Conservation (phyloP, 495 filamentous ascomycete species). For the Evansstolkia leycettana region DNA sequence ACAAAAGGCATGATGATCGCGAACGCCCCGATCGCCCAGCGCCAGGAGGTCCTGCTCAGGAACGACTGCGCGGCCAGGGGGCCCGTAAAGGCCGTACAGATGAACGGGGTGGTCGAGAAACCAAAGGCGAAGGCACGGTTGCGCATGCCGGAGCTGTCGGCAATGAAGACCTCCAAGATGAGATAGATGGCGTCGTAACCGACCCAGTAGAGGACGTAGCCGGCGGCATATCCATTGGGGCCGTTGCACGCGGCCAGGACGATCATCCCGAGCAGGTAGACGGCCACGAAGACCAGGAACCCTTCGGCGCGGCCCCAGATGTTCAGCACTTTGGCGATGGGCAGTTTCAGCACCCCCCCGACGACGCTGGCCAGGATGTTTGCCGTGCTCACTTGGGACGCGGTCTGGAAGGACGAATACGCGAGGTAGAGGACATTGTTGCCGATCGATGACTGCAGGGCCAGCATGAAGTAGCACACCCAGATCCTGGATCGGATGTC, state of each 20-base stretch:
- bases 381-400: conserved; percentile 23
- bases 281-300: conserved; percentile 29
- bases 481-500: not conserved
- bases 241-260: conserved; percentile 37
- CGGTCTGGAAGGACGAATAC: conserved; percentile 18
- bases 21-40: conserved; percentile 54
- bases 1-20: conserved; percentile 45
- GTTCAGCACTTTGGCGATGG: conserved; percentile 56
- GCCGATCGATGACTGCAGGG: conserved; percentile 24
- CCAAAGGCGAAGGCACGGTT: conserved; percentile 53
- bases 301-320: conserved; percentile 48
- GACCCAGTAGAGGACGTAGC: conserved; percentile 43
- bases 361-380: conserved; percentile 36
- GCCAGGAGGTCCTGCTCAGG: conserved; percentile 40
- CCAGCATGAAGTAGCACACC: conserved; percentile 30
- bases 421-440: conserved; percentile 17
- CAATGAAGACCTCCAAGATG: conserved; percentile 48
- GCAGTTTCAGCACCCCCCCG: conserved; percentile 52
- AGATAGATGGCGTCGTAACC: conserved; percentile 48
- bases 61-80: conserved; percentile 25
- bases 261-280: conserved; percentile 32
- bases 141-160: conserved; percentile 51
- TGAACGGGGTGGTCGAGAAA: conserved; percentile 52
- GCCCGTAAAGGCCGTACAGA: conserved; percentile 39
- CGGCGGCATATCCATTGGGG: conserved; percentile 35